Evolutionary conservation across 1,284 basidiomycete species (phyloP).

Genomic region (Leccinum insigne): DNA sequence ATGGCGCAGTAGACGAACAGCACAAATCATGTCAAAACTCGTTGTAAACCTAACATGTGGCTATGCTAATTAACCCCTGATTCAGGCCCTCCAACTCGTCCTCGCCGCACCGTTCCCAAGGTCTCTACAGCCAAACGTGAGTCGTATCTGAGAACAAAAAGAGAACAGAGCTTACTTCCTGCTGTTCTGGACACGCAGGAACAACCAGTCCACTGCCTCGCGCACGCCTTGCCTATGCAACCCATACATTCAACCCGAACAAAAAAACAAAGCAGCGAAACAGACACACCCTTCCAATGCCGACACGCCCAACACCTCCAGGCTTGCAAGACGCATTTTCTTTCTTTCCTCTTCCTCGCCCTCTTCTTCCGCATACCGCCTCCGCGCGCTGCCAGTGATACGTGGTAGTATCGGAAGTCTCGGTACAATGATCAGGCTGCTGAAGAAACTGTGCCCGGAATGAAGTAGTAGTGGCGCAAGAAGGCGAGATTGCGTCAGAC

Average conservation of each 20-base stretch:
- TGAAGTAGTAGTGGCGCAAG: slow-evolving; percentile 34
- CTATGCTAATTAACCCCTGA: slow-evolving; percentile 11
- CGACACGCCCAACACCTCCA: slow-evolving; percentile 90
- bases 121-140: slow-evolving; percentile 14
- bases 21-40: not conserved
- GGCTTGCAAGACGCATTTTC: slow-evolving; percentile 73
- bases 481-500: slow-evolving; percentile 9
- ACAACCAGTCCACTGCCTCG: slow-evolving; percentile 92
- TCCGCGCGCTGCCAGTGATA: slow-evolving; percentile 5
- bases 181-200: slow-evolving; percentile 90
- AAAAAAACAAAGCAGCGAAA: not conserved
- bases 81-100: too few species aligned
- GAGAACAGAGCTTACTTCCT: slow-evolving; percentile 42
- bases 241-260: not conserved
- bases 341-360: slow-evolving; percentile 48
- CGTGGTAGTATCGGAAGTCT: slow-evolving; percentile 32
- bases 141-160: not conserved
- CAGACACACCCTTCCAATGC: slow-evolving; percentile 82
- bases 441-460: slow-evolving; percentile 31
- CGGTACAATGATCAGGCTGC: slow-evolving; percentile 6
- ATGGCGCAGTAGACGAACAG: slow-evolving; percentile 20
- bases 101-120: slow-evolving; percentile 12
- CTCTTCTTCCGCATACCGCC: too few species aligned
- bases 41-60: slow-evolving; percentile 15
- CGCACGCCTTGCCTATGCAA: slow-evolving; percentile 78